Percentiles rank a stretch among this genome's conserved stretches.
Conservation (phyloP, 441 rosid genomes). For the Pelargonium fulgidum region DNA sequence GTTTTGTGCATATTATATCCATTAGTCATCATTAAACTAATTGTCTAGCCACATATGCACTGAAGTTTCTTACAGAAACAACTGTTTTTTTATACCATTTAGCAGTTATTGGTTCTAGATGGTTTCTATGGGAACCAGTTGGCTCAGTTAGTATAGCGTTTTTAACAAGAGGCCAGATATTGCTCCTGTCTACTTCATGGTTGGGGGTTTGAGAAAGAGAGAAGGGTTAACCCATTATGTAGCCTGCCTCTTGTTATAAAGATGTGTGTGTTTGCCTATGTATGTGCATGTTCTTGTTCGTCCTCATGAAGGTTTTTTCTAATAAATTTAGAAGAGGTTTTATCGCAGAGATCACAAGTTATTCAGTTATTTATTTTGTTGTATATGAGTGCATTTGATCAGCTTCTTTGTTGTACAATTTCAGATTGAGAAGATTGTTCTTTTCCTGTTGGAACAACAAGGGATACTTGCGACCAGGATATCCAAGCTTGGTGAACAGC, state of each 20-base stretch:
- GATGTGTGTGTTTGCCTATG: neutral
- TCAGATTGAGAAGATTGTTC: conserved; percentile 93
- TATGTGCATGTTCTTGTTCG: neutral
- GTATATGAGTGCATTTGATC: neutral
- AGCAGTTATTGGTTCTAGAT: neutral
- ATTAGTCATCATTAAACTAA: neutral
- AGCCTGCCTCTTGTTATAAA: neutral
- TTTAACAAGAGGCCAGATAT: no score
- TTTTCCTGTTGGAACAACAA: conserved; percentile 95
- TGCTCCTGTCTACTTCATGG: neutral
- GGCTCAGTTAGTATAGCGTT: neutral
- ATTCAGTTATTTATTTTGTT: neutral
- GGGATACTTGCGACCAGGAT: conserved; percentile 73
- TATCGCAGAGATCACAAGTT: conserved; percentile 7
- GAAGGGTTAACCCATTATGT: neutral
- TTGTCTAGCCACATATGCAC: neutral
- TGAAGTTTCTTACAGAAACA: neutral
- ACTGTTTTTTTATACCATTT: neutral
- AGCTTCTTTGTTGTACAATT: conserved; percentile 17
- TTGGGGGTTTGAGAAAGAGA: neutral
- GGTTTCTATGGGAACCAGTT: neutral
- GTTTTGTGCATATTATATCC: neutral
- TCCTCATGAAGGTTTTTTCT: neutral
- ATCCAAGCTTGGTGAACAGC: conserved; percentile 51
- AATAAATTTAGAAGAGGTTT: neutral